Evolutionary conservation across 257 asterid species (phyloP), one percentile per base, ranked within the genome.

Genomic region (Lithospermum erythrorhizon): DNA sequence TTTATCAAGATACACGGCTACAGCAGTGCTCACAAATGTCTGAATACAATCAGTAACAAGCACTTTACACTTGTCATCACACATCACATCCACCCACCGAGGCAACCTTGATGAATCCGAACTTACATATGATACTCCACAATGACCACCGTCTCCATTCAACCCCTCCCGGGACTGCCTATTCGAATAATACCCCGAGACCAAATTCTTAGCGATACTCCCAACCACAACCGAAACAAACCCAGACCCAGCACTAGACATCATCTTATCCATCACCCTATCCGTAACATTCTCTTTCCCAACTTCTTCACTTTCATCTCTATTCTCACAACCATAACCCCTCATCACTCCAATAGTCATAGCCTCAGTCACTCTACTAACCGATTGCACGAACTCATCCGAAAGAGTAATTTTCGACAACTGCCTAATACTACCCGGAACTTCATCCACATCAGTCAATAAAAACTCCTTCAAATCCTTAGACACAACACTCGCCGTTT

Each of bases 381-480:
- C 62, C 0, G 95, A 77, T 53, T 74, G 74, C 0, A 81, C 75
- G 57, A 94, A 75, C 75, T 84, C 95, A 11, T 79, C 74, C 3
- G 96, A 93, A 53, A 80, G 75, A 55, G 95, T 78, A 56, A 93
- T 73, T 76, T 89, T 93, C 0, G 95, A 80, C 63, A 93, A 54
- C 61, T 93, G 99, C 89, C 75, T 86, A 79, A 93, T 73, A 73
- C 95, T 89, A 37, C 67, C 84, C 1, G 99, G 99, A 14, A 93
- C 83, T 70, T 93, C 94, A 69, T 86, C 91, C 3, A 95, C 70
- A 71, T 89, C 85, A 59, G 99, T 81, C 70, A 70, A 71, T 29
- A 93, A 65, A 72, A 93, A 93, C 78, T 83, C 91, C 80, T 86
- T 93, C 65, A 93, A 74, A 80, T 93, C 99, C 81, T 76, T 83